Conservation (phyloP, 441 rosid species). For the Populus hybrid region DNA sequence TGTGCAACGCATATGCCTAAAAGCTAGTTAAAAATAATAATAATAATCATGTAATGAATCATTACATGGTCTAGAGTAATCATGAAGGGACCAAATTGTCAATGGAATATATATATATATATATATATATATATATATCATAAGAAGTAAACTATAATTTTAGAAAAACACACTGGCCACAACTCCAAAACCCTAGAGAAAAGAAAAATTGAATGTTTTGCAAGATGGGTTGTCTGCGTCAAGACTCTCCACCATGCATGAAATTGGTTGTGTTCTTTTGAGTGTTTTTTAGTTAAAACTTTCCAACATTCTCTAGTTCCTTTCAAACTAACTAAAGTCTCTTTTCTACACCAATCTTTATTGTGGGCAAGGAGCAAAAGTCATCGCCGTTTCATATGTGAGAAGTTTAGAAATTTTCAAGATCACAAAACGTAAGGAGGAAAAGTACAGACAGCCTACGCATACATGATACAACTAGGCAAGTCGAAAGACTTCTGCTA, state of each 20-base stretch:
- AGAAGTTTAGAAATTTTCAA: background rate
- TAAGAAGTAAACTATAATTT: too few species aligned
- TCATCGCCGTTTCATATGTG: background rate
- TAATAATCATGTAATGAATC: too few species aligned
- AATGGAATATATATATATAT: too few species aligned
- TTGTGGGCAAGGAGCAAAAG: background rate
- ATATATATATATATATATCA: too few species aligned
- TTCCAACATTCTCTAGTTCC: conserved; percentile 16
- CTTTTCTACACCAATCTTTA: background rate
- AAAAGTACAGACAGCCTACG: background rate
- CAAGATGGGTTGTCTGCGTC: conserved; percentile 1
- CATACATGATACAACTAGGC: background rate
- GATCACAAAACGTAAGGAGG: background rate
- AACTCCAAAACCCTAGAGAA: background rate
- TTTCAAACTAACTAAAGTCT: background rate
- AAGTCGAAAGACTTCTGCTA: background rate
- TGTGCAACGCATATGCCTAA: too few species aligned
- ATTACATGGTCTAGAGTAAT: too few species aligned
- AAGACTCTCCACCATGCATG: conserved; percentile 9
- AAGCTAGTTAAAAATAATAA: too few species aligned
- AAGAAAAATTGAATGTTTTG: background rate
- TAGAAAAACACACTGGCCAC: background rate
- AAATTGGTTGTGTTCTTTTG: conserved; percentile 5
- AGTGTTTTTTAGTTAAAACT: conserved; percentile 9
- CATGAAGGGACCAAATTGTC: too few species aligned